A percentile compares a stretch with the other conserved stretches of the same genome.
Evolutionary conservation across 2,329 filamentous ascomycete species (phyloP).

Genomic region (Fusarium nelsonii): DNA sequence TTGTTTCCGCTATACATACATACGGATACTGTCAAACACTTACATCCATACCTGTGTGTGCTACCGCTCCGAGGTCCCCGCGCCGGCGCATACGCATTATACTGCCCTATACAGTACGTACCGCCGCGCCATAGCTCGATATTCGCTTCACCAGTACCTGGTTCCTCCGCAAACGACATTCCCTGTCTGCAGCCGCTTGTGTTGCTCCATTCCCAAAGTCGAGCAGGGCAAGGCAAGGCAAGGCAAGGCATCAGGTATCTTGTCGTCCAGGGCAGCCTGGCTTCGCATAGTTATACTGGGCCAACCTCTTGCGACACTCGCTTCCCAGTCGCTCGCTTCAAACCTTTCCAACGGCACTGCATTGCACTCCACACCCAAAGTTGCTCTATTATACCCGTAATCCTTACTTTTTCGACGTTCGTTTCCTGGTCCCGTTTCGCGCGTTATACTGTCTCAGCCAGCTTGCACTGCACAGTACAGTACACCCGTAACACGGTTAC

Average conservation of each 20-base stretch:
- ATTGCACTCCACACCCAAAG: conserved; percentile 28
- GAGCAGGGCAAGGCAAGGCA: conserved; percentile 1
- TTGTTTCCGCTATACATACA: conserved; percentile 10
- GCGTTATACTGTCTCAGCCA: conserved; percentile 26
- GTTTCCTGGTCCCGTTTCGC: conserved; percentile 11
- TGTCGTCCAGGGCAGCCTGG: conserved; percentile 34
- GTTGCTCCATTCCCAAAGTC: conserved; percentile 22
- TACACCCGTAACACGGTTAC: conserved; percentile 30
- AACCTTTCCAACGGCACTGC: conserved; percentile 30
- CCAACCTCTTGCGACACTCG: conserved; percentile 24
- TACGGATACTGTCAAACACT: not conserved
- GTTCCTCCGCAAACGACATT: conserved; percentile 35
- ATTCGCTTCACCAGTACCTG: conserved; percentile 28
- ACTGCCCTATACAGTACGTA: conserved; percentile 17
- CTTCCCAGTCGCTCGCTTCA: conserved; percentile 39
- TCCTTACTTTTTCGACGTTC: conserved; percentile 16
- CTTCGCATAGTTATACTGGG: conserved; percentile 8
- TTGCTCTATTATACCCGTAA: conserved; percentile 24
- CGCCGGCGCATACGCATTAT: conserved; percentile 21
- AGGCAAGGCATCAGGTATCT: conserved; percentile 12
- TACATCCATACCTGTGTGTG: not conserved
- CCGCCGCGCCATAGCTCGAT: conserved; percentile 7
- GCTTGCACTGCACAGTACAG: conserved; percentile 22
- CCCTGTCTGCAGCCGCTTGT: conserved; percentile 16
- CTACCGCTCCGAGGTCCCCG: conserved; percentile 2